Conservation (phyloP, 2,329 filamentous ascomycete genomes). For the Xylaria digitata region DNA sequence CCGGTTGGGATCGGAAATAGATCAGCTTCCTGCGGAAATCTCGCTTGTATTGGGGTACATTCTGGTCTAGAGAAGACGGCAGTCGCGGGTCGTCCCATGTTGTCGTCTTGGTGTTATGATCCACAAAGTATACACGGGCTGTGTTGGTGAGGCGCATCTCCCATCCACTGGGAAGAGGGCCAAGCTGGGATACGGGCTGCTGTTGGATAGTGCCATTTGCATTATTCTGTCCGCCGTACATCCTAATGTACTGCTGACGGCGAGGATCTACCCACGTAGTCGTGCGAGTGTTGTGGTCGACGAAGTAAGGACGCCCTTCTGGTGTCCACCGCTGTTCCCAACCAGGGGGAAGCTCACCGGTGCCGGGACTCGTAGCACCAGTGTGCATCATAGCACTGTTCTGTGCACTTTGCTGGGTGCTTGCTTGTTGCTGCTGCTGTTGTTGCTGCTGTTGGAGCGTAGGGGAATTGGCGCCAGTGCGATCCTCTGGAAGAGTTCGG, state of each 20-base stretch:
- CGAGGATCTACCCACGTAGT: constrained; percentile 99
- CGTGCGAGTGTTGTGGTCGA: constrained; percentile 97
- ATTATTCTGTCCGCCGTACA: constrained; percentile 91
- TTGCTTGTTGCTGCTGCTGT: constrained; percentile 60
- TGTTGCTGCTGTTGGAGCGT: constrained; percentile 72
- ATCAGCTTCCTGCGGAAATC: constrained; percentile 98
- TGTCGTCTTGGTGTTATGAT: constrained; percentile 99
- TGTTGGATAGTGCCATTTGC: constrained; percentile 91
- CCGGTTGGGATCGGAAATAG: constrained; percentile 98
- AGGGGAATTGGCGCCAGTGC: constrained; percentile 92
- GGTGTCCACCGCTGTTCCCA: constrained; percentile 98
- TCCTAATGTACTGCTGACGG: constrained; percentile 96
- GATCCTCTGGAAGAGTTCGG: constrained; percentile 92
- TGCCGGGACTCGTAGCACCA: constrained; percentile 91
- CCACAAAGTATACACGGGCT: constrained; percentile 96
- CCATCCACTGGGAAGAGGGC: constrained; percentile 95
- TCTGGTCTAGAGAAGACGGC: constrained; percentile 95
- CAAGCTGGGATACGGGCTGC: constrained; percentile 95
- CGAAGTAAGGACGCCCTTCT: constrained; percentile 94
- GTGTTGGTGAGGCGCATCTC: constrained; percentile 99
- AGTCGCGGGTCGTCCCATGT: constrained; percentile 98
- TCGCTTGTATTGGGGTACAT: constrained; percentile 99
- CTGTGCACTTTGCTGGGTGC: constrained; percentile 51
- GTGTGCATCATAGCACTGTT: constrained; percentile 92
- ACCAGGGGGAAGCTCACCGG: constrained; percentile 91